Evolutionary conservation across 2,329 filamentous ascomycete genomes (phyloP).

Genomic region (Didymella lethalis): DNA sequence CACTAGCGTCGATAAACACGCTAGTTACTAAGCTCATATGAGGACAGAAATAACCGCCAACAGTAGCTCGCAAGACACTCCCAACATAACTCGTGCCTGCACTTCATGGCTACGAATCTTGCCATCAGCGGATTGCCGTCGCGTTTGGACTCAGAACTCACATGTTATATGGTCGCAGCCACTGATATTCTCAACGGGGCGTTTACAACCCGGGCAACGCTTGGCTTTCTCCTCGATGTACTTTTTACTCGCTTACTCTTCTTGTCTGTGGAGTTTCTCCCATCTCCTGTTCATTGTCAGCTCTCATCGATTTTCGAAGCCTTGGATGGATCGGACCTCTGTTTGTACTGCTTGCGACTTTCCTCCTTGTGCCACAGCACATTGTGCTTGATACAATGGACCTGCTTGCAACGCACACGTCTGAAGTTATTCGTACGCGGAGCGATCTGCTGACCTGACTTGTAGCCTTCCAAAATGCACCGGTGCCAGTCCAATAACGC

Average conservation of each 20-base stretch:
- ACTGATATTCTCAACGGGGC: constrained; percentile 51
- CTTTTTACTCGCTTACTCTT: constrained; percentile 41
- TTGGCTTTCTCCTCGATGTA: constrained; percentile 46
- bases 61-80: constrained; percentile 38
- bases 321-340: constrained; percentile 30
- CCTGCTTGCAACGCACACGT: constrained; percentile 48
- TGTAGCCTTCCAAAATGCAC: constrained; percentile 61
- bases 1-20: too few relatives aligned
- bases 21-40: too few relatives aligned
- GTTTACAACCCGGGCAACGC: constrained; percentile 51
- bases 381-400: constrained; percentile 49
- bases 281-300: constrained; percentile 25
- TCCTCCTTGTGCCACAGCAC: constrained; percentile 51
- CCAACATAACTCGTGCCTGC: constrained; percentile 54
- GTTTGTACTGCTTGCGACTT: constrained; percentile 52
- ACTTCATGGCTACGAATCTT: constrained; percentile 41
- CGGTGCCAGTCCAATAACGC: constrained; percentile 59
- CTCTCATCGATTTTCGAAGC: too few relatives aligned
- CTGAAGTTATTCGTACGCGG: constrained; percentile 54
- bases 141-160: constrained; percentile 20
- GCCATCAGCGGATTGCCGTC: background rate
- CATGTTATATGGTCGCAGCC: constrained; percentile 55
- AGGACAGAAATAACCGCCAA: too few relatives aligned
- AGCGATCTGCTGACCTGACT: constrained; percentile 61
- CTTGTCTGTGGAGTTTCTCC: constrained; percentile 36